Conservation (phyloP, 1,284 basidiomycete genomes). For the Porodaedalea pini region DNA sequence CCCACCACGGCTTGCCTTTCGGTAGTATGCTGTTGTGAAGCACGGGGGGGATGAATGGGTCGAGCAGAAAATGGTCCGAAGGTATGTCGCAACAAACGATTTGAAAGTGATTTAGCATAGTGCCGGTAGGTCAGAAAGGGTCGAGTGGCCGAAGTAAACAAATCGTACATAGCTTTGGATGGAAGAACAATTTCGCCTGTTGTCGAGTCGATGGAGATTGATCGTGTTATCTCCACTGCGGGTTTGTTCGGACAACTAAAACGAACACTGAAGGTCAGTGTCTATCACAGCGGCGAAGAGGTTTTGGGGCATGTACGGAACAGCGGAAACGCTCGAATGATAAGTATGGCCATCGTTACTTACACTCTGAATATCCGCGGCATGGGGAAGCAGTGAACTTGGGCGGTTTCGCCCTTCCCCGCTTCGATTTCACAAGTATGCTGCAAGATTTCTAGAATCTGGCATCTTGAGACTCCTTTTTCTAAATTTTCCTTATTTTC, state of each 20-base stretch:
- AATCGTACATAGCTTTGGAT: slow-evolving; percentile 39
- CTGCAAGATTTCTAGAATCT: slow-evolving; percentile 68
- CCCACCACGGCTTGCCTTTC: slow-evolving; percentile 51
- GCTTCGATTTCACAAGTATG: slow-evolving; percentile 52
- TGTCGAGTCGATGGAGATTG: slow-evolving; percentile 48
- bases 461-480: slow-evolving; percentile 36
- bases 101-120: background rate
- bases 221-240: slow-evolving; percentile 68
- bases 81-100: background rate
- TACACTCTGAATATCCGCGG: slow-evolving; percentile 70
- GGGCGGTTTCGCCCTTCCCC: slow-evolving; percentile 21
- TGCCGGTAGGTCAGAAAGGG: background rate
- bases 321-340: no score
- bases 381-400: slow-evolving; percentile 62
- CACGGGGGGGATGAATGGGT: slow-evolving; percentile 1
- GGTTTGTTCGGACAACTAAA: slow-evolving; percentile 58
- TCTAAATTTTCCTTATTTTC: background rate
- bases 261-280: no score
- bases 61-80: background rate
- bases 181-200: slow-evolving; percentile 67
- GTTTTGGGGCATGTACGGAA: no score
- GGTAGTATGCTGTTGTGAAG: slow-evolving; percentile 30
- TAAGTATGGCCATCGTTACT: slow-evolving; percentile 29
- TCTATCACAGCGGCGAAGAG: no score
- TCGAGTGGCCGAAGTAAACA: slow-evolving; percentile 6